Percentiles rank a stretch among this genome's conserved stretches.
These are phyloP conservation scores for Epichloe sibirici DNA, from an alignment of 2,329 filamentous ascomycete species.

Conservation along the genomic window DNA sequence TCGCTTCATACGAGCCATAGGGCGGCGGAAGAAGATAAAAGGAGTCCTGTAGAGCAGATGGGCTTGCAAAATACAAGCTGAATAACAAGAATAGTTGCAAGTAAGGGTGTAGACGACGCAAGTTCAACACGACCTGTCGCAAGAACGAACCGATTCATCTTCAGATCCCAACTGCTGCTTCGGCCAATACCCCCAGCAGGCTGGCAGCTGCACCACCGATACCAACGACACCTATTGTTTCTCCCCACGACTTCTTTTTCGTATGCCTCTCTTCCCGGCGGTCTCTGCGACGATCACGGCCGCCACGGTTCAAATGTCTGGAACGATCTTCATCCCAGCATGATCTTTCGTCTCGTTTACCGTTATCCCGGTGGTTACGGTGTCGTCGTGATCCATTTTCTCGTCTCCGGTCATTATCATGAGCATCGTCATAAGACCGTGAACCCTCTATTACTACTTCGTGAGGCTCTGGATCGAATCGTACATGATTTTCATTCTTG, in stretches of 20 bases:
- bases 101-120: not conserved
- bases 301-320: slow-evolving; percentile 26
- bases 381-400: slow-evolving; percentile 11
- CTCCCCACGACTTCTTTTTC: slow-evolving; percentile 37
- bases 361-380: slow-evolving; percentile 15
- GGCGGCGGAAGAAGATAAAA: not conserved
- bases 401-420: slow-evolving; percentile 13
- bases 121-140: not conserved
- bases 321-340: slow-evolving; percentile 16
- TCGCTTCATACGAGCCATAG: not conserved
- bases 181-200: slow-evolving; percentile 43
- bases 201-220: slow-evolving; percentile 50
- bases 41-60: not conserved
- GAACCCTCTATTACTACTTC: slow-evolving; percentile 26
- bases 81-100: not conserved
- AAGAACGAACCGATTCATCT: no score
- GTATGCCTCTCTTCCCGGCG: slow-evolving; percentile 23
- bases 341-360: slow-evolving; percentile 11
- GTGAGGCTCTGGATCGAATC: slow-evolving; percentile 36
- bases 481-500: slow-evolving; percentile 43
- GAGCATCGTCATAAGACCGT: slow-evolving; percentile 20
- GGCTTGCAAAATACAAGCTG: not conserved
- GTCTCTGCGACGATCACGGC: slow-evolving; percentile 25
- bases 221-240: slow-evolving; percentile 44
- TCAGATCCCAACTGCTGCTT: slow-evolving; percentile 34